These are phyloP conservation scores for Globisporangium acanthophoron DNA, from an alignment of 352 stramenopile species.

Conservation along the genomic window DNA sequence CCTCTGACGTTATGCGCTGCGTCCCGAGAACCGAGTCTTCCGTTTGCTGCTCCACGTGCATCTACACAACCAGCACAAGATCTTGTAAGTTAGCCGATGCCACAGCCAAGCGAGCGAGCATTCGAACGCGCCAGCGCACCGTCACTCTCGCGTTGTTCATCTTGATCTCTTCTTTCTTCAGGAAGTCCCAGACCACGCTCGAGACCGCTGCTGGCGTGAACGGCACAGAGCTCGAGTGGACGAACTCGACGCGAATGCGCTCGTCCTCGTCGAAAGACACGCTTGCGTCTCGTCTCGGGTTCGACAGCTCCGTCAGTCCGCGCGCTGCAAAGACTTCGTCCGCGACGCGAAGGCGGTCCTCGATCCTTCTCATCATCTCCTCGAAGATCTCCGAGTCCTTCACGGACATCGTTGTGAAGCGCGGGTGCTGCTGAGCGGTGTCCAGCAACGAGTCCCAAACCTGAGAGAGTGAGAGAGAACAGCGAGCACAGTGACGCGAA, in stretches of 20 bases:
- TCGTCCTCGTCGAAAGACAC: neutral
- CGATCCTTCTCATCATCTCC: neutral
- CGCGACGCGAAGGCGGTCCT: neutral
- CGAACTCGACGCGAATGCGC: slow-evolving; percentile 3
- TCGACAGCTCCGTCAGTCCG: neutral
- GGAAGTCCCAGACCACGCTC: slow-evolving; percentile 3
- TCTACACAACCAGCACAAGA: neutral
- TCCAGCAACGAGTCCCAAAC: slow-evolving; percentile 2
- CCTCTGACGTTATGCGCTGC: slow-evolving; percentile 1
- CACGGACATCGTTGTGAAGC: neutral
- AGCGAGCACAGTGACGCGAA: neutral
- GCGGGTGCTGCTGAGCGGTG: neutral
- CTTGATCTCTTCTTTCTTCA: slow-evolving; percentile 2
- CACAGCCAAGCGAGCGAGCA: neutral
- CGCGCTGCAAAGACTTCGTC: neutral
- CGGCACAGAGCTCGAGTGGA: neutral
- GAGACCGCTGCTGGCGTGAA: slow-evolving; percentile 1
- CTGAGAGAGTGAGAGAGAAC: neutral
- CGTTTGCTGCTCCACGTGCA: neutral
- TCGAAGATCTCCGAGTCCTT: slow-evolving; percentile 7
- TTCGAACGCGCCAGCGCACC: neutral
- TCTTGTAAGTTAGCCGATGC: neutral
- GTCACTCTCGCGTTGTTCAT: neutral
- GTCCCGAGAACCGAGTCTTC: slow-evolving; percentile 6
- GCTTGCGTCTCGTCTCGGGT: neutral